Evolutionary conservation across 2,329 filamentous ascomycete species (phyloP).

Genomic region (Fusarium sp.): DNA sequence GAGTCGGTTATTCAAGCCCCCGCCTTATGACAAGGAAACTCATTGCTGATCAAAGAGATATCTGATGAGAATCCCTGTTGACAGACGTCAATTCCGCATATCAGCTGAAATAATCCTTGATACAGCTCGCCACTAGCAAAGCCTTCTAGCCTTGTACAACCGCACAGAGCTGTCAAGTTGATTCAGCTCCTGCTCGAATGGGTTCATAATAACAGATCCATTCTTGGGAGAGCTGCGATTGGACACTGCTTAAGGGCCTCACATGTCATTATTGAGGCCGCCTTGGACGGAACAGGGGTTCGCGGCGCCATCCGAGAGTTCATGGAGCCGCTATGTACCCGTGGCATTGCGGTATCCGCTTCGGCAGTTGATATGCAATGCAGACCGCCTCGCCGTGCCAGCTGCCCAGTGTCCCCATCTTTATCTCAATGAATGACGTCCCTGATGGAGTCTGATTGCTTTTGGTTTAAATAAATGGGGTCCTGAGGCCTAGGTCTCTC

Average conservation of each 20-base stretch:
- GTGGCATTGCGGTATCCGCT: neutral
- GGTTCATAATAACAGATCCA: neutral
- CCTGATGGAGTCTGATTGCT: neutral
- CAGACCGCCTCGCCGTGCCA: neutral
- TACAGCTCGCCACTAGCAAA: neutral
- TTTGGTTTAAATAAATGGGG: neutral
- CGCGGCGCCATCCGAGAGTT: neutral
- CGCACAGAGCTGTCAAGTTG: neutral
- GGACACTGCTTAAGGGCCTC: neutral
- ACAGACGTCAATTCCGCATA: neutral
- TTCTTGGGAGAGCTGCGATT: neutral
- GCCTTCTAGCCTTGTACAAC: neutral
- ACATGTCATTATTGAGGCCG: neutral
- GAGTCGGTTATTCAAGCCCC: neutral
- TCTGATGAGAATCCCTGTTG: neutral
- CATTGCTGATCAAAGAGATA: neutral
- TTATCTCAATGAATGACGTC: neutral
- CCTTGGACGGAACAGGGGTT: neutral
- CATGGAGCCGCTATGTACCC: neutral
- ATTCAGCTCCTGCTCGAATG: neutral
- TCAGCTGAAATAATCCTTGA: neutral
- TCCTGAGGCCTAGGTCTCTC: neutral
- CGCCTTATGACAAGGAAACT: neutral
- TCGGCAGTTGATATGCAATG: neutral
- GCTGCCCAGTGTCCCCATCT: neutral